phyloP scores from a whole-genome alignment of 305 asterid genomes.

The Nicotiana rustica region DNA sequence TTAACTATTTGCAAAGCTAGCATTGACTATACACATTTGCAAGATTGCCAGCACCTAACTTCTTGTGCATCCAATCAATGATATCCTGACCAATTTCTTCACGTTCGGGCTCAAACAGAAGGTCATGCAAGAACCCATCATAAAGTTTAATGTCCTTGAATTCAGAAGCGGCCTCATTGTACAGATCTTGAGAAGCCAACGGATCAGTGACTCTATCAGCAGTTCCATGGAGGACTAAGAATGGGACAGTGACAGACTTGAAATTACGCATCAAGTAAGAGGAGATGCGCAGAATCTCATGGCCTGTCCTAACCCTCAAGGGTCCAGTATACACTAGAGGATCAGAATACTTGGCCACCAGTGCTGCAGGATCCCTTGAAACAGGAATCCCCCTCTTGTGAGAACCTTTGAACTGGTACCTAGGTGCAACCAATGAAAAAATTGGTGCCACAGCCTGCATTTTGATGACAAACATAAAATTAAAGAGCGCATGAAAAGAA shows the following conservation, averaged over 20 bases:
- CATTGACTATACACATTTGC: constrained; percentile 41
- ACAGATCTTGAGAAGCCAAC: constrained; percentile 89
- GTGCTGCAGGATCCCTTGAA: constrained; percentile 95
- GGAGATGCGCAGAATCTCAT: constrained; percentile 91
- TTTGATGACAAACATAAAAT: constrained; percentile 3
- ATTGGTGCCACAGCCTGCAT: constrained; percentile 90
- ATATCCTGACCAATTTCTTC: constrained; percentile 91
- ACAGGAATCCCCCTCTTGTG: constrained; percentile 98
- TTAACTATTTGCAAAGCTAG: constrained; percentile 33
- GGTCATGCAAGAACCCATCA: constrained; percentile 93
- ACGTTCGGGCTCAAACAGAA: constrained; percentile 94
- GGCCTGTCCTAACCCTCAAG: constrained; percentile 93
- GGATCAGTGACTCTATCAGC: constrained; percentile 98
- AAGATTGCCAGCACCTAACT: constrained; percentile 43
- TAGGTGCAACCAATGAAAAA: constrained; percentile 90
- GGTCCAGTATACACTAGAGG: constrained; percentile 98
- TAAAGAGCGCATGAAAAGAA: not conserved
- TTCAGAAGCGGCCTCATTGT: constrained; percentile 83
- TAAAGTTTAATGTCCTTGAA: constrained; percentile 90
- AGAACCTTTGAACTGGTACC: constrained; percentile 97
- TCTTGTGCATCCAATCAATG: constrained; percentile 91
- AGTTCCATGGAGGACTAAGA: constrained; percentile 95
- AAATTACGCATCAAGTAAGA: constrained; percentile 76
- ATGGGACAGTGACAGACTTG: constrained; percentile 78
- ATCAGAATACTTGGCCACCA: constrained; percentile 92